Conservation (phyloP, 495 filamentous ascomycete species). For the Penicillium desertorum region DNA sequence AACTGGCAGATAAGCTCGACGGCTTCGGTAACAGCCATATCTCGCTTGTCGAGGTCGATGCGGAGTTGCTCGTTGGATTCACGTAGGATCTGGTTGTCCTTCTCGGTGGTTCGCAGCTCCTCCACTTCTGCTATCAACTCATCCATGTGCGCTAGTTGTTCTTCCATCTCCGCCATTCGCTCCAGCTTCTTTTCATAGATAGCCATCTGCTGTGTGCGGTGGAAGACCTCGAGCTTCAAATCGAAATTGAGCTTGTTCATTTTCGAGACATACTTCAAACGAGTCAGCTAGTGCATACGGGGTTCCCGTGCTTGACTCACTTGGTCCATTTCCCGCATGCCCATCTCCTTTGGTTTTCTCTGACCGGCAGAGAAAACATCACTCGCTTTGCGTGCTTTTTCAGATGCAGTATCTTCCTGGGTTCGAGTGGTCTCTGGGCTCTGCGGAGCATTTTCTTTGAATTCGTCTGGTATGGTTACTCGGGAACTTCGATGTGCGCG, state of each 20-base stretch:
- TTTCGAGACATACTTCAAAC: slow-evolving; percentile 52
- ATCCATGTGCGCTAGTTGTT: slow-evolving; percentile 66
- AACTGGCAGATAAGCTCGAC: slow-evolving; percentile 74
- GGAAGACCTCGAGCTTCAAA: slow-evolving; percentile 80
- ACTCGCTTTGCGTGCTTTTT: slow-evolving; percentile 36
- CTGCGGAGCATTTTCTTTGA: slow-evolving; percentile 23
- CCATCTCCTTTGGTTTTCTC: slow-evolving; percentile 48
- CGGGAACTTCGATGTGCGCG: slow-evolving; percentile 41
- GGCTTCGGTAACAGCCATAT: slow-evolving; percentile 78
- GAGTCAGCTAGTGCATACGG: slow-evolving; percentile 12
- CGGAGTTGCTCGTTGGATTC: slow-evolving; percentile 67
- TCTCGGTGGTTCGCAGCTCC: slow-evolving; percentile 55
- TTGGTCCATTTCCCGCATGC: slow-evolving; percentile 51
- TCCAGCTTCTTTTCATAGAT: slow-evolving; percentile 67
- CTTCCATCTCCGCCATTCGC: slow-evolving; percentile 64
- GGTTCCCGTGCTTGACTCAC: slow-evolving; percentile 25
- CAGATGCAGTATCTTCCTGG: slow-evolving; percentile 38
- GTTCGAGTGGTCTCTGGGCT: slow-evolving; percentile 36
- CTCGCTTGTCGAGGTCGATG: slow-evolving; percentile 68
- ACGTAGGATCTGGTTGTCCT: slow-evolving; percentile 46
- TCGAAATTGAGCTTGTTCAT: slow-evolving; percentile 89
- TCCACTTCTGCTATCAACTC: slow-evolving; percentile 63
- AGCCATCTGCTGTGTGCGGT: slow-evolving; percentile 63
- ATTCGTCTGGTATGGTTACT: slow-evolving; percentile 27
- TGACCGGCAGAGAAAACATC: slow-evolving; percentile 27